Evolutionary conservation across 2,329 filamentous ascomycete species (phyloP), one percentile per base, ranked within the genome.

Genomic region (Pseudogymnoascus sp.): DNA sequence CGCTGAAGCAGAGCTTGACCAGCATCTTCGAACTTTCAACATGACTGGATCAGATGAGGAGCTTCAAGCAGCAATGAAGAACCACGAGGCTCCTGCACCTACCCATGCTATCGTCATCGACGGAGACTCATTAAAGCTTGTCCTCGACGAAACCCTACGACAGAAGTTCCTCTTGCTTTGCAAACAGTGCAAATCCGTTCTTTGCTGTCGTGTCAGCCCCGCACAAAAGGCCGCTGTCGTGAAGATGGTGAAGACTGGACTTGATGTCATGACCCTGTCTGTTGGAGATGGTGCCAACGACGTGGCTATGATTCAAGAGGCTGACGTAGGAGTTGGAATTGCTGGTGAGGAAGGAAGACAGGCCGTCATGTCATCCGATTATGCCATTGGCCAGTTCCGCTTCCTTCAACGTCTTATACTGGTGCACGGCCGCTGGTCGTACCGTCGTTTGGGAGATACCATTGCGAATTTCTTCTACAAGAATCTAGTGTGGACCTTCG

Each of bases 381-480:
- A 96, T 72, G 92, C 92, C 60, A 95, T 97, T 72, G 92, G 91
- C 1, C 92, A 97, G 75, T 97, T 97, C 79, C 84, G 91, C 41
- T 97, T 90, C 78, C 80, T 97, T 60, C 88, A 92, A 69, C 82
- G 92, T 62, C 80, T 97, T 64, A 84, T 97, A 30, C 83, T 97
- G 19, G 92, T 97, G 4, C 92, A 97, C 72, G 92, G 92, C 63
- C 85, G 92, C 63, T 97, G 92, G 91, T 96, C 92, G n/a, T 99
- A 99, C 77, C 85, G 93, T 61, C 86, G 94, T 69, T 79, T 99
- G 74, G 91, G 89, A 30, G 94, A 99, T 78, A 90, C 88, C 55
- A 97, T 95, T 71, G 91, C 92, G 74, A 99, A 99, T 75, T 99
- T 99, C 82, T 99, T 99, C 81, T 99, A 97, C 85, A 99, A 99